These are phyloP conservation scores for Dissophora globulifera DNA, from an alignment of 192 early-diverging fungal species.

Conservation along the genomic window DNA sequence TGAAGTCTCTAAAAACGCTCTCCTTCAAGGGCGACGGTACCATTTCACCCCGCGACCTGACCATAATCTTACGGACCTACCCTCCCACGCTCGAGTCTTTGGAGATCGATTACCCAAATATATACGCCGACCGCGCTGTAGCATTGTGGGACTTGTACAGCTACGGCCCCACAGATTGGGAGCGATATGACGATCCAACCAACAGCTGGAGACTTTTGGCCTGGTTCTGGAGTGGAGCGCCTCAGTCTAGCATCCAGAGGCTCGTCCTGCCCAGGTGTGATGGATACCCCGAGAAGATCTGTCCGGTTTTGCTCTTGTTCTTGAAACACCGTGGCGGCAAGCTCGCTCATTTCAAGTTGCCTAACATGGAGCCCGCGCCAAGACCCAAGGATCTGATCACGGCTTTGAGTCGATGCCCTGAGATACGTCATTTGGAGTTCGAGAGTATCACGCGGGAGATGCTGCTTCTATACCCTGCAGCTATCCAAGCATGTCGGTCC, in stretches of 20 bases:
- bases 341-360: neutral
- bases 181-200: neutral
- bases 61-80: neutral
- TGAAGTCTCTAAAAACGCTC: neutral
- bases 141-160: too few species aligned
- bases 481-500: neutral
- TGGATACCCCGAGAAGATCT: neutral
- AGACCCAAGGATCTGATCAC: neutral
- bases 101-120: conserved; percentile 7
- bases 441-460: neutral
- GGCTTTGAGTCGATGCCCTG: neutral
- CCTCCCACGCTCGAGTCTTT: neutral
- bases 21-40: neutral
- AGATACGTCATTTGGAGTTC: neutral
- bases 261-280: neutral
- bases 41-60: neutral
- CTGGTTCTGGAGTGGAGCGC: neutral
- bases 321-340: neutral
- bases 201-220: neutral
- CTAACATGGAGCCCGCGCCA: neutral
- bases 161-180: too few species aligned
- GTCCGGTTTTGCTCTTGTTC: neutral
- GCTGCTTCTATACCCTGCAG: neutral
- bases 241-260: neutral
- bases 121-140: too few species aligned